These are phyloP conservation scores for Mesembryanthemum crystallinum DNA, from an alignment of 148 eudicot species.

Conservation along the genomic window DNA sequence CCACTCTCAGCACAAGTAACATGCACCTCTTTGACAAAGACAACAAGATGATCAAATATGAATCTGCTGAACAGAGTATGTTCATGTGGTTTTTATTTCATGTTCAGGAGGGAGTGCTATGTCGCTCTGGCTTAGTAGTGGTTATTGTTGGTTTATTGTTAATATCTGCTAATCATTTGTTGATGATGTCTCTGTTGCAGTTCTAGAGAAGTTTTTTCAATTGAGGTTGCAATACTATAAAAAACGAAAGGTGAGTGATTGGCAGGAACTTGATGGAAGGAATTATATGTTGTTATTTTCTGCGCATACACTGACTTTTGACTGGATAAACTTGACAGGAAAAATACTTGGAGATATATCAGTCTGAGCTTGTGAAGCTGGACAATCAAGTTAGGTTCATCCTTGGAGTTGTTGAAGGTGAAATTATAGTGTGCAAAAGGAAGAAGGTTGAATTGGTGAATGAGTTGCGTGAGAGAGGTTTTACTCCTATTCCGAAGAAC, in stretches of 20 bases:
- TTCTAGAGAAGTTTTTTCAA: constrained; percentile 72
- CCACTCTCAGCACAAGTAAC: constrained; percentile 74
- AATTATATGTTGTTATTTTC: neutral
- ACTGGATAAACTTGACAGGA: constrained; percentile 37
- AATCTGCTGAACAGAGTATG: constrained; percentile 81
- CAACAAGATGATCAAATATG: constrained; percentile 82
- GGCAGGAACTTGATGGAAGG: neutral
- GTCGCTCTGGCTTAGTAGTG: neutral
- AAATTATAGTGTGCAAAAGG: constrained; percentile 74
- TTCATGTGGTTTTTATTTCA: neutral
- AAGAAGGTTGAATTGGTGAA: constrained; percentile 71
- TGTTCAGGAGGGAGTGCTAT: neutral
- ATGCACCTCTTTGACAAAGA: constrained; percentile 88
- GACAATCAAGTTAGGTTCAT: constrained; percentile 84
- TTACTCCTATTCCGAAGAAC: constrained; percentile 68
- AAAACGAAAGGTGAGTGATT: constrained; percentile 62
- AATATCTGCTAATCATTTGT: neutral
- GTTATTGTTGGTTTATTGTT: neutral
- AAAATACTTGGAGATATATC: constrained; percentile 47
- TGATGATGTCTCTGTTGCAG: constrained; percentile 39
- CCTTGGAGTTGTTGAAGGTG: constrained; percentile 76
- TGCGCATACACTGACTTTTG: neutral
- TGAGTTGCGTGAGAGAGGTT: constrained; percentile 74
- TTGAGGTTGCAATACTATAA: constrained; percentile 61
- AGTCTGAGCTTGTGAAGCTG: constrained; percentile 53